Base-by-base conservation (phyloP, 2,329 filamentous ascomycete genomes). In the Fusarium sp. region DNA sequence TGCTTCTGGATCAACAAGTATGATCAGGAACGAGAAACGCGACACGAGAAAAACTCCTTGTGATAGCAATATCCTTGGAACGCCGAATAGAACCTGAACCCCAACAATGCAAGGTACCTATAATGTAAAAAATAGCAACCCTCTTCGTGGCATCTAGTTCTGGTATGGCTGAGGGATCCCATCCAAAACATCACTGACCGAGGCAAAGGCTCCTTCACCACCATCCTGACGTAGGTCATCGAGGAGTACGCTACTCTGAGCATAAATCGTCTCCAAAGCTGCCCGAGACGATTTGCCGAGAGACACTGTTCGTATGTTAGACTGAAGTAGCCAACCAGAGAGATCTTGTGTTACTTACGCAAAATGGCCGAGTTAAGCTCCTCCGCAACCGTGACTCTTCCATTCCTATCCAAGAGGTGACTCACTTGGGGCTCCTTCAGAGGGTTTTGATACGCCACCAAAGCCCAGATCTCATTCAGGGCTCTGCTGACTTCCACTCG, bases 361-460 rank as follows among this genome's bases (percentile, higher is more conserved):
- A 99, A 80, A 74, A 99, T 97, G 48, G 93, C 94, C 65, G 93
- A 93, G 79, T 98, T 98, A 59, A 99, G 84, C 79, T 97, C 94
- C 81, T 99, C 96, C 11, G 94, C 94, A 42, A 98, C 93, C 19
- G 89, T 85, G 19, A 90, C 88, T 44, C 96, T 85, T 2, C 93
- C 93, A 54, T 87, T 88, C 41, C 87, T 85, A 74, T 97, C 93
- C 60, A 99, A 83, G 63, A 98, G 82, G 76, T 93, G 91, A 18
- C 91, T 90, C 62, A 98, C 87, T 62, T 91, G 88, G 50, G 87
- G 85, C 67, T 92, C 93, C 71, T 90, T 89, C 18, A 91, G 85
- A 1, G 94, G 93, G 76, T 98, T 93, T 37, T 88, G 82, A 76
- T 98, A 99, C 2, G 94, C 94, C 69, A 98, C 88, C 57, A 98